These are phyloP conservation scores for Withania somnifera DNA, from an alignment of 305 asterid species.

Conservation along the genomic window DNA sequence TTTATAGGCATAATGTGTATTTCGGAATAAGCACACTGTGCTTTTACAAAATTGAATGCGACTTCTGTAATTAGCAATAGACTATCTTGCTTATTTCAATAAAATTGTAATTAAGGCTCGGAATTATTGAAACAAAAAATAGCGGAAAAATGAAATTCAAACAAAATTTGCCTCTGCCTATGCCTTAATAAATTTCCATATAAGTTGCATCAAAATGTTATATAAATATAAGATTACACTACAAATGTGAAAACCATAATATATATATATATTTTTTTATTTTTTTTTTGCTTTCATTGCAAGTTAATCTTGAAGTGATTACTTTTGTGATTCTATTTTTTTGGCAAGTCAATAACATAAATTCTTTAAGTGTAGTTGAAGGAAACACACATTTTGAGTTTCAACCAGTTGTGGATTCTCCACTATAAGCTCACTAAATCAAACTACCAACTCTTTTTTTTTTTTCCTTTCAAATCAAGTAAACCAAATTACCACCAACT, in stretches of 20 bases:
- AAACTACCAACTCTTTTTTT: not conserved
- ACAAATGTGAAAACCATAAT: not conserved
- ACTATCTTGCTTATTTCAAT: not conserved
- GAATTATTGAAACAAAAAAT: not conserved
- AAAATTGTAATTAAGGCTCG: not conserved
- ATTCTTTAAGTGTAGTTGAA: constrained; percentile 34
- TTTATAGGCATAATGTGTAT: not conserved
- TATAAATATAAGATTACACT: too few species aligned
- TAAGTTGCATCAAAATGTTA: not conserved
- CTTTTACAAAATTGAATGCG: not conserved
- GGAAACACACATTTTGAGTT: constrained; percentile 14
- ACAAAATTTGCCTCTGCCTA: not conserved
- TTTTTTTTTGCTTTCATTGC: not conserved
- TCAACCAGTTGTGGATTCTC: not conserved
- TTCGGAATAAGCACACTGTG: not conserved
- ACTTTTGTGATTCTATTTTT: not conserved
- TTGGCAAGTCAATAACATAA: constrained; percentile 6
- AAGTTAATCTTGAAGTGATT: not conserved
- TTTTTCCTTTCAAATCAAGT: not conserved
- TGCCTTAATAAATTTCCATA: not conserved
- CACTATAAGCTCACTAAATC: not conserved
- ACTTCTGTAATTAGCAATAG: not conserved
- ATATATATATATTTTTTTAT: too few species aligned
- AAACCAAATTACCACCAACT: not conserved
- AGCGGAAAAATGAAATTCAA: not conserved